A percentile compares a stretch with the other conserved stretches of the same genome.
Evolutionary conservation across 768 basidiomycete genomes (phyloP).

Genomic region (Melanogaster broomeanus): DNA sequence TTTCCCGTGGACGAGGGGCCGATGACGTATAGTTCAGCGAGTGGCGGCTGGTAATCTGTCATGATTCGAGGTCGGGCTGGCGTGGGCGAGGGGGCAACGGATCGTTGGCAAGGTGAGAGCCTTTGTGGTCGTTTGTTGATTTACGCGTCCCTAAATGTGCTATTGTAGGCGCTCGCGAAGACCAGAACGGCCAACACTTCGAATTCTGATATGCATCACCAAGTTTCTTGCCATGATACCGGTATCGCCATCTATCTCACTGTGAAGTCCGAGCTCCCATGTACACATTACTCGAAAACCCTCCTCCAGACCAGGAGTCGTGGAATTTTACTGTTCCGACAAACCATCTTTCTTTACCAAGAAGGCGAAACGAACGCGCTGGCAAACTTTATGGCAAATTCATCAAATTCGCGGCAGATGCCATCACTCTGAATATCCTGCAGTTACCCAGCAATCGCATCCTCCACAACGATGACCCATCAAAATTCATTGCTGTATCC

Average conservation of each 20-base stretch:
- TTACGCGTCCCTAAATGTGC: conserved; percentile 14
- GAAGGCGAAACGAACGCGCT: conserved; percentile 27
- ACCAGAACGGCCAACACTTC: not conserved
- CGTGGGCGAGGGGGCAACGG: conserved; percentile 1
- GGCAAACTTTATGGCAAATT: conserved; percentile 44
- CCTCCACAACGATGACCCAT: conserved; percentile 54
- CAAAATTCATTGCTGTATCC: conserved; percentile 56
- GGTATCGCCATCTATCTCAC: not conserved
- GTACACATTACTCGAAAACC: conserved; percentile 39
- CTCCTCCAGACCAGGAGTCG: conserved; percentile 47
- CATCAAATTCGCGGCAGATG: conserved; percentile 50
- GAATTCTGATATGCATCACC: not conserved
- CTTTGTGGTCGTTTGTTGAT: conserved; percentile 4
- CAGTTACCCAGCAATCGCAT: conserved; percentile 61
- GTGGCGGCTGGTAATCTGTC: conserved; percentile 11
- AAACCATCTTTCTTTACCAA: conserved; percentile 26
- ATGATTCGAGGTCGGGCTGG: conserved; percentile 12
- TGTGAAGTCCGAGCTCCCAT: conserved; percentile 3
- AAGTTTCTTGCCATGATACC: not conserved
- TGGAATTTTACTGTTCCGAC: conserved; percentile 51
- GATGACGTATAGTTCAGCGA: conserved; percentile 42
- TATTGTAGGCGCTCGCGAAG: not conserved
- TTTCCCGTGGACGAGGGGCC: conserved; percentile 72
- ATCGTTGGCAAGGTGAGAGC: conserved; percentile 19
- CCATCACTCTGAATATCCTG: conserved; percentile 51